phyloP scores from a whole-genome alignment of 176 grass and related monocot species.

The Musa itinerans region DNA sequence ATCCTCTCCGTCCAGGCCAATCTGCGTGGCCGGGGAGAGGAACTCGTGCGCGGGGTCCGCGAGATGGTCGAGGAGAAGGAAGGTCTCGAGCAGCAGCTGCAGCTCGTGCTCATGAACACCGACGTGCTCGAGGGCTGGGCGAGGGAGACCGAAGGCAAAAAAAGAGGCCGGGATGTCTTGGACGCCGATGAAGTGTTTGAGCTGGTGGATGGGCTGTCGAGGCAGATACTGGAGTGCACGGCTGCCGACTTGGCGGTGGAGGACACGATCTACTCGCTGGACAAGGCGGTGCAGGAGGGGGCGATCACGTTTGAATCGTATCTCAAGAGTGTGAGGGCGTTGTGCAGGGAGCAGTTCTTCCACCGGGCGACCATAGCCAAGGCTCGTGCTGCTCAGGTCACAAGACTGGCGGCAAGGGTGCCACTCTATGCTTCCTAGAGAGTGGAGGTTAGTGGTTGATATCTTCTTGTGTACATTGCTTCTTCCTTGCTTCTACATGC shows the following conservation, averaged over 20 bases:
- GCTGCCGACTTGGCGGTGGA: slow-evolving; percentile 55
- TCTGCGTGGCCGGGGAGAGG: slow-evolving; percentile 38
- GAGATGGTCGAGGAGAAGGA: slow-evolving; percentile 61
- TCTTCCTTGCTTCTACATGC: background rate
- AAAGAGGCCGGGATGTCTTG: slow-evolving; percentile 5
- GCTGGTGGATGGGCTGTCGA: slow-evolving; percentile 41
- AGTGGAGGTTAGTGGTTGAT: slow-evolving; percentile 20
- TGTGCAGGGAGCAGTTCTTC: slow-evolving; percentile 71
- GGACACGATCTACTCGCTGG: slow-evolving; percentile 65
- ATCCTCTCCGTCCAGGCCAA: slow-evolving; percentile 52
- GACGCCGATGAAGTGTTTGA: slow-evolving; percentile 38
- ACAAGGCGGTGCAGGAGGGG: slow-evolving; percentile 78
- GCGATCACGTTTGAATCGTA: slow-evolving; percentile 55
- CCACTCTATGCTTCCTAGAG: slow-evolving; percentile 44
- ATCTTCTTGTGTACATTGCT: background rate
- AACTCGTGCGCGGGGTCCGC: slow-evolving; percentile 34
- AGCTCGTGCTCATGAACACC: slow-evolving; percentile 60
- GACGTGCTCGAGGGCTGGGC: slow-evolving; percentile 55
- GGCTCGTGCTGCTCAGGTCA: slow-evolving; percentile 44
- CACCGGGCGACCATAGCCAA: slow-evolving; percentile 50
- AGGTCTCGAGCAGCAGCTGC: slow-evolving; percentile 53
- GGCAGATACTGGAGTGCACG: slow-evolving; percentile 68
- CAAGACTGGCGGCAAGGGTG: slow-evolving; percentile 42
- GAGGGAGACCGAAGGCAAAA: slow-evolving; percentile 31
- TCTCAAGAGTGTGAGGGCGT: slow-evolving; percentile 48